Conservation (phyloP, 176 grass and related monocot genomes). For the Melocanna baccifera region DNA sequence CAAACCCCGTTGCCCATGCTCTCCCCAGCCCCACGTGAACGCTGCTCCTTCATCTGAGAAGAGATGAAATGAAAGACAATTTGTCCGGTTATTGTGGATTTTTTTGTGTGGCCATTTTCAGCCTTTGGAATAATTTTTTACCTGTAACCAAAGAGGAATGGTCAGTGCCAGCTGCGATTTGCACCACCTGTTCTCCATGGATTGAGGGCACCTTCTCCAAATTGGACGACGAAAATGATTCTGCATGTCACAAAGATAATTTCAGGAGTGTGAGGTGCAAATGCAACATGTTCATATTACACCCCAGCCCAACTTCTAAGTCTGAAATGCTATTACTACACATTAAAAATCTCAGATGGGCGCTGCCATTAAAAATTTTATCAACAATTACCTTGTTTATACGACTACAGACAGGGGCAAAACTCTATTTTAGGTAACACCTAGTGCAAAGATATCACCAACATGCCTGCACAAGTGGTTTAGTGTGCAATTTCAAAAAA, state of each 20-base stretch:
- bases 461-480: no score
- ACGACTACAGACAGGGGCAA: no score
- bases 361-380: no score
- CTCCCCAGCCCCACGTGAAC: slow-evolving; percentile 96
- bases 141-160: slow-evolving; percentile 82
- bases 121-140: slow-evolving; percentile 19
- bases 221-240: background rate
- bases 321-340: no score
- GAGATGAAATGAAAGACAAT: slow-evolving; percentile 1
- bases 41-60: slow-evolving; percentile 52
- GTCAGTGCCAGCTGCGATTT: slow-evolving; percentile 77
- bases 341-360: no score
- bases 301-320: no score
- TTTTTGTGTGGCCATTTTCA: background rate
- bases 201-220: slow-evolving; percentile 41
- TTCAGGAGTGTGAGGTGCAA: background rate
- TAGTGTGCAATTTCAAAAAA: no score
- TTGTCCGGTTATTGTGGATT: background rate
- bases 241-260: background rate
- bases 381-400: no score
- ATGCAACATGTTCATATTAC: background rate
- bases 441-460: no score
- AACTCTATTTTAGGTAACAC: no score
- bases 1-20: slow-evolving; percentile 91
- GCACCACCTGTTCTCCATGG: slow-evolving; percentile 41